Evolutionary conservation across 148 eudicot species (phyloP).

Genomic region (Mesembryanthemum crystallinum): DNA sequence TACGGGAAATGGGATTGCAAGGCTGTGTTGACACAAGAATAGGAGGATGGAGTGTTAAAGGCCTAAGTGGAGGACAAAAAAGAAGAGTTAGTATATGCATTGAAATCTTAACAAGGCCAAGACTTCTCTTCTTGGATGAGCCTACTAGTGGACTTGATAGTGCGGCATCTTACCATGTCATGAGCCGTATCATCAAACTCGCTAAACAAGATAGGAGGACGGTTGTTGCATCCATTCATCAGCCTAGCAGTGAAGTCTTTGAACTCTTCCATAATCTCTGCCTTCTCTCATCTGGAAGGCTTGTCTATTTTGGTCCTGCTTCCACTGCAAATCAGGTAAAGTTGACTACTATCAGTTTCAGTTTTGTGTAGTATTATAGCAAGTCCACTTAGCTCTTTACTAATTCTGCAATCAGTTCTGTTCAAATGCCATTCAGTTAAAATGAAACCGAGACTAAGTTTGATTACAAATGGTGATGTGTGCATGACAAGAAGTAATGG

Average conservation of each 20-base stretch:
- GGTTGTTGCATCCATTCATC: constrained; percentile 65
- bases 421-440: no score
- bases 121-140: constrained; percentile 74
- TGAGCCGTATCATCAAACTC: constrained; percentile 42
- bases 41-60: constrained; percentile 66
- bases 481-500: no score
- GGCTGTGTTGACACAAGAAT: constrained; percentile 57
- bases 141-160: constrained; percentile 89
- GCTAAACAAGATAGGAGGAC: constrained; percentile 43
- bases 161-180: constrained; percentile 77
- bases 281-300: constrained; percentile 52
- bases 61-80: constrained; percentile 82
- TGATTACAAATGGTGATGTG: no score
- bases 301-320: constrained; percentile 54
- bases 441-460: no score
- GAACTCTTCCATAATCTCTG: constrained; percentile 60
- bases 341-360: no score
- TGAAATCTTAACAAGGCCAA: constrained; percentile 62
- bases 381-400: no score
- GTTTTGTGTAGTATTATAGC: no score
- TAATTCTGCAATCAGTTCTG: no score
- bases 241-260: constrained; percentile 66
- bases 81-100: constrained; percentile 81
- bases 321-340: constrained; percentile 45
- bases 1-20: constrained; percentile 73